Base-by-base conservation (phyloP, 1,284 basidiomycete genomes). In the Ceratobasidium sp. region DNA sequence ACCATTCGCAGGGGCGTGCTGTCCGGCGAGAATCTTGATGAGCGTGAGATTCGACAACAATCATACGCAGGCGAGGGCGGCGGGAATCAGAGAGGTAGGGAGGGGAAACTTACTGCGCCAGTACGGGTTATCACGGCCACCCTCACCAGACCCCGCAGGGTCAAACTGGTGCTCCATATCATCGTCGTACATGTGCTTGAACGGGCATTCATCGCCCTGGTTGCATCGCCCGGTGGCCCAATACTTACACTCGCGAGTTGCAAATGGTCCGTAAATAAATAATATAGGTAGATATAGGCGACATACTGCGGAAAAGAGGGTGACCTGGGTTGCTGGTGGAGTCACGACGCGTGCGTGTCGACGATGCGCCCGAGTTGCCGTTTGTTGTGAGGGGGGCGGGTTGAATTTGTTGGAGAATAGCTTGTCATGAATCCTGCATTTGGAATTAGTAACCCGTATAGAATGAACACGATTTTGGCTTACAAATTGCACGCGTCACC, bases 1-100 rank as follows among this genome's bases (percentile, higher is more conserved):
- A 76, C 73, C 73, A 76, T 30, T 76, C 67, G 73, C 73, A 76
- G 8, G 73, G 73, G 27, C 73, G 73, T 20, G 73, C 73, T 76
- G 46, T 23, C 3, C 2, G 46, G 16, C 27, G 44, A 16, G 44
- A 20, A 57, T 33, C 48, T 68, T 14, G 41, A 52, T 62, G 62
- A 66, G 64, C 50, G 62, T 66, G 73, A 76, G 66, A 68, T 68
- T 68, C 48, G 33, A 54, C 48, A 46, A 54, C 48, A 46, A 50
- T 44, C 8, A 62, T 16, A 3, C 10, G 38, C 12, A 23, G 14
- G 18, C 41, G 16, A n/a, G 33, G 48, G 50, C n/a, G 66, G 18
- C n/a, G n/a, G 46, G 20, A 23, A 3, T 12, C 14, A 23, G 27
- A 12, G 18, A 8, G 2, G 27, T 46, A 18, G 64, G 30, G 5